Base-by-base conservation (phyloP, 2,329 filamentous ascomycete genomes). In the Xylariaceae sp. region DNA sequence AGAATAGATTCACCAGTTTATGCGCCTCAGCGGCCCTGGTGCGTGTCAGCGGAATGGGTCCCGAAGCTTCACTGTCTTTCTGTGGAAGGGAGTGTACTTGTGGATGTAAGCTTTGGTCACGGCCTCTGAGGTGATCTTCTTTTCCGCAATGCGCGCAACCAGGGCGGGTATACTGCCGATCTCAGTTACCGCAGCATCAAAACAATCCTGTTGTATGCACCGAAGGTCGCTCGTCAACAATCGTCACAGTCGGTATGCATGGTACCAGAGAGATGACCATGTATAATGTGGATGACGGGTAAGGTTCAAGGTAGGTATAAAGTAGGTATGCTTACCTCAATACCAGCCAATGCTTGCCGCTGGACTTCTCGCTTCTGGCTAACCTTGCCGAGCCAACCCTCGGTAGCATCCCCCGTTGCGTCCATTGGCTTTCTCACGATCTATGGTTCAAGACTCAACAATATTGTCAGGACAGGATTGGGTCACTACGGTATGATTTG, bases 41-140 rank as follows among this genome's bases (percentile, higher is more conserved):
- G 30, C 13, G 30, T n/a, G 13, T 33, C 30, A 18, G 30, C 30
- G 8, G 30, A 13, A 6, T 18, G 30, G 13, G 30, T 33, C 28
- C 28, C 28, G 9, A 9, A n/a, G n/a, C 4, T 13, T 6, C 30
- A 15, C 17, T 6, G 17, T 15, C 13, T 13, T 33, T 7, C 31
- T 7, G 13, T 17, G 18, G 19, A 28, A 17, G 3, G 11, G n/a
- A 31, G 9, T 8, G 26, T 26, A 52, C 50, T 46, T 54, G 26
- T 34, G 38, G 30, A 56, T 54, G 34, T 52, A 52, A 30, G 49
- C 45, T 41, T 42, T 45, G 3, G 43, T 43, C 15, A 54, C 44
- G 22, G 33, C 33, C 40, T 53, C 49, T 4, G 48, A 49, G 9
- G 38, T 51, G 6, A 54, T 22, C 34, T 52, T 36, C 9, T 50